These are phyloP conservation scores for Papilionanthe hybrid DNA, from an alignment of 116 monocot genomes.

Conservation along the genomic window DNA sequence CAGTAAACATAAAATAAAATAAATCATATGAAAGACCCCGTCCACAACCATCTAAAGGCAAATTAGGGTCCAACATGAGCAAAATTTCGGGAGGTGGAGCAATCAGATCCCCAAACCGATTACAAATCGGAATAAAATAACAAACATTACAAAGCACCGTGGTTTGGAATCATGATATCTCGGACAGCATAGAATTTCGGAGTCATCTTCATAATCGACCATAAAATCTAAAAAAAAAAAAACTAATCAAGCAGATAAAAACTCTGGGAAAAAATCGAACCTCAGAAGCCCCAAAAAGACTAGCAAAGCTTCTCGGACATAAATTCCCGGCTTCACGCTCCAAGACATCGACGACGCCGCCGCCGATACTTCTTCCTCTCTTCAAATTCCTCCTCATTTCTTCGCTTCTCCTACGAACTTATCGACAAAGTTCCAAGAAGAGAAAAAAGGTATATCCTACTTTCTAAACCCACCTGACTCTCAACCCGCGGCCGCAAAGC, in stretches of 20 bases:
- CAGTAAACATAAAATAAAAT: too few species aligned
- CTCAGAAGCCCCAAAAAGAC: slow-evolving; percentile 58
- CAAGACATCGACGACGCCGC: slow-evolving; percentile 34
- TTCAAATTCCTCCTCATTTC: slow-evolving; percentile 12
- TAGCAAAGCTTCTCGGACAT: slow-evolving; percentile 44
- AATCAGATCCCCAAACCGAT: neutral
- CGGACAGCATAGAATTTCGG: neutral
- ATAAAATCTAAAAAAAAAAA: neutral
- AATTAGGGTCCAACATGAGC: neutral
- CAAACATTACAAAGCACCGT: neutral
- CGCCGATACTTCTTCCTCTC: slow-evolving; percentile 12
- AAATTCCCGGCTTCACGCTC: slow-evolving; percentile 59
- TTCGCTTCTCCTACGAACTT: neutral
- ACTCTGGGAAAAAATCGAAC: slow-evolving; percentile 21
- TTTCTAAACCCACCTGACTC: neutral
- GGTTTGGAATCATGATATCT: neutral
- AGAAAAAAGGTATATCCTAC: neutral
- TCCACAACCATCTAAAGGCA: neutral
- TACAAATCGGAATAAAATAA: neutral
- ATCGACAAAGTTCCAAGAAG: neutral
- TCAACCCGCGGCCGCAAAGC: neutral
- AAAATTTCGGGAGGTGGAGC: neutral
- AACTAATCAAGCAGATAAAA: neutral
- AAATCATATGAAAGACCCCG: neutral
- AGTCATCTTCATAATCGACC: neutral